Base-by-base conservation (phyloP, 208 protist genomes). In the Leishmania major region DNA sequence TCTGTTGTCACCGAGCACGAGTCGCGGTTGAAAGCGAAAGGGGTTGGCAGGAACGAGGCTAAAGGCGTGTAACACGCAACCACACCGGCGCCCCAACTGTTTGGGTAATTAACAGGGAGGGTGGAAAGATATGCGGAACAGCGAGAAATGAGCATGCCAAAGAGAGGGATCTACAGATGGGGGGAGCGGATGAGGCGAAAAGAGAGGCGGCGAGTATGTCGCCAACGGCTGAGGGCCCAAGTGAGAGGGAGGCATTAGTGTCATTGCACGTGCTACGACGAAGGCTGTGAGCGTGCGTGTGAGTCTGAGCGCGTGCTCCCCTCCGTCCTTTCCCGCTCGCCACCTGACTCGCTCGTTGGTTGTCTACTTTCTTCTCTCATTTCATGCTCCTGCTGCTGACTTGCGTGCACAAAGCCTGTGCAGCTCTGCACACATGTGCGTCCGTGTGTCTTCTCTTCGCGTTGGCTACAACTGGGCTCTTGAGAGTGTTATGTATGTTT, bases 401-500 rank as follows among this genome's bases (percentile, higher is more conserved):
- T 72, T 28, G 45, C 10, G 4, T 74, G 25, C 2, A 53, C 43
- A 19, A 4, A 8, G 17, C 69, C 45, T 25, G 22, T 53, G 45
- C 69, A n/a, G 22, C 43, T 45, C 19, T 17, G 69, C 11, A 31
- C 69, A 45, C 69, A 13, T 13, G 69, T 53, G 66, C 37, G 40
- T 28, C 72, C 37, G 22, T 35, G 74, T 7, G 51, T 66, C 74
- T 31, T 78, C 53, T 45, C 31, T 15, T 78, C 15, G 10, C 19
- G 25, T 64, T 43, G 51, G 25, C 37, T 28, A 5, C 35, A 28
- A 35, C 51, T 66, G 53, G 31, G 35, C 74, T 78, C 31, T 66
- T 62, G 22, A 53, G 80, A 35, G 1, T 43, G 84, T 45, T 80
- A 43, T 83, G 66, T 77, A 47, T 75, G 53, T 77, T 53, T 72